Conservation (phyloP, 768 basidiomycete genomes). For the Crucibulum laeve region DNA sequence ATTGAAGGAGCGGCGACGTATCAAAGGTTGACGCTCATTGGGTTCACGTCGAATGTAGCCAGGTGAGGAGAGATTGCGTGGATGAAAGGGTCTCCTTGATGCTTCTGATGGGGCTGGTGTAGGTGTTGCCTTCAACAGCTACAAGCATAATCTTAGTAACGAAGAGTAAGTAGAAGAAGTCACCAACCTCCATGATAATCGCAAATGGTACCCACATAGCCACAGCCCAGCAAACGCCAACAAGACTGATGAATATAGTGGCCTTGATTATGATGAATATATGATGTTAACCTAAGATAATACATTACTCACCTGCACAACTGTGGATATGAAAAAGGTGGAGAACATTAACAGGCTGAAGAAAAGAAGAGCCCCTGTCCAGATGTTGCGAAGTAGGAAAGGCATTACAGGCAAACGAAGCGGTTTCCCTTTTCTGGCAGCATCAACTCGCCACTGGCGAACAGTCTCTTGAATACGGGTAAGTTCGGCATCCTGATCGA, state of each 20-base stretch:
- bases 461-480: slow-evolving; percentile 68
- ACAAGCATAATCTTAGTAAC: not conserved
- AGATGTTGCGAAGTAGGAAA: slow-evolving; percentile 88
- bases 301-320: slow-evolving; percentile 61
- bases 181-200: slow-evolving; percentile 89
- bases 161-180: not conserved
- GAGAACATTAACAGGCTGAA: slow-evolving; percentile 77
- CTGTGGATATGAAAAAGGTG: slow-evolving; percentile 84
- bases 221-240: slow-evolving; percentile 95
- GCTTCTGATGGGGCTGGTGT: slow-evolving; percentile 20
- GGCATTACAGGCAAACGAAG: slow-evolving; percentile 84
- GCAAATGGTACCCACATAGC: slow-evolving; percentile 98
- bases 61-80: slow-evolving; percentile 51
- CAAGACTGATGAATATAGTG: slow-evolving; percentile 73
- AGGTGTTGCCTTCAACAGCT: slow-evolving; percentile 76
- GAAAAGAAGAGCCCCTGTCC: slow-evolving; percentile 82
- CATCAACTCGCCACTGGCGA: slow-evolving; percentile 81
- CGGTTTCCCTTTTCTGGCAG: slow-evolving; percentile 67
- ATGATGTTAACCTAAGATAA: too few relatives aligned
- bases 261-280: slow-evolving; percentile 43
- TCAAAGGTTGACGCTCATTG: slow-evolving; percentile 54
- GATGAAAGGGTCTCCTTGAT: slow-evolving; percentile 40
- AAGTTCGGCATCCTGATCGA: slow-evolving; percentile 73
- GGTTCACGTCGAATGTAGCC: slow-evolving; percentile 23
- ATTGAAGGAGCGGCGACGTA: slow-evolving; percentile 55